A percentile compares a stretch with the other conserved stretches of the same genome.
These are phyloP conservation scores for Ilex asprella DNA, from an alignment of 257 asterid genomes.

Conservation along the genomic window DNA sequence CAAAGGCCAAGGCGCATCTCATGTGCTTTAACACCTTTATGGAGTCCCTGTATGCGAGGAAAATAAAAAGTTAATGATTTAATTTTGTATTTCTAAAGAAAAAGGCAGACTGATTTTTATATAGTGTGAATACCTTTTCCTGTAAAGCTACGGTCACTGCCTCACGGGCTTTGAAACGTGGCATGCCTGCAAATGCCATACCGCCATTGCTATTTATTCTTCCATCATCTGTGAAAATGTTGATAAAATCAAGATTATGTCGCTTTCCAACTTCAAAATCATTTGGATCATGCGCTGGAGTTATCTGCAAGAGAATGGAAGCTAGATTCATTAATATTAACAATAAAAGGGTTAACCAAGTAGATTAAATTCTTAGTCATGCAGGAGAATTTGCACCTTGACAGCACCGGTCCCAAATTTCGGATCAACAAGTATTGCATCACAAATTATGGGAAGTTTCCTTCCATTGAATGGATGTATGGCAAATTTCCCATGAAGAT, in stretches of 20 bases:
- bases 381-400: slow-evolving; percentile 42
- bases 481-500: slow-evolving; percentile 81
- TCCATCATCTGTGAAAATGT: slow-evolving; percentile 92
- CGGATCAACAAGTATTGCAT: slow-evolving; percentile 79
- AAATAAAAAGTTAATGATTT: neutral
- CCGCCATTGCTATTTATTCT: slow-evolving; percentile 89
- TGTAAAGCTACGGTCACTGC: slow-evolving; percentile 68
- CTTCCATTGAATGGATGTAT: slow-evolving; percentile 87
- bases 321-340: slow-evolving; percentile 14
- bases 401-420: slow-evolving; percentile 97
- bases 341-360: slow-evolving; percentile 7
- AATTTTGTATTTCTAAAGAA: neutral
- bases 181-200: slow-evolving; percentile 61
- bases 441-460: slow-evolving; percentile 86
- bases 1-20: slow-evolving; percentile 96
- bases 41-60: slow-evolving; percentile 54
- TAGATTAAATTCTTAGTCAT: slow-evolving; percentile 6
- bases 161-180: slow-evolving; percentile 83
- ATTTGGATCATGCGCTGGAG: slow-evolving; percentile 99
- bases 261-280: slow-evolving; percentile 97
- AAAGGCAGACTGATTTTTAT: neutral
- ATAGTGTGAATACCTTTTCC: slow-evolving; percentile 41
- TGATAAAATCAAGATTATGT: slow-evolving; percentile 71
- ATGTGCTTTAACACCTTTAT: slow-evolving; percentile 61
- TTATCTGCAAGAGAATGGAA: slow-evolving; percentile 42